These are phyloP conservation scores for Sporothrix pallida DNA, from an alignment of 2,329 filamentous ascomycete genomes.

Conservation along the genomic window DNA sequence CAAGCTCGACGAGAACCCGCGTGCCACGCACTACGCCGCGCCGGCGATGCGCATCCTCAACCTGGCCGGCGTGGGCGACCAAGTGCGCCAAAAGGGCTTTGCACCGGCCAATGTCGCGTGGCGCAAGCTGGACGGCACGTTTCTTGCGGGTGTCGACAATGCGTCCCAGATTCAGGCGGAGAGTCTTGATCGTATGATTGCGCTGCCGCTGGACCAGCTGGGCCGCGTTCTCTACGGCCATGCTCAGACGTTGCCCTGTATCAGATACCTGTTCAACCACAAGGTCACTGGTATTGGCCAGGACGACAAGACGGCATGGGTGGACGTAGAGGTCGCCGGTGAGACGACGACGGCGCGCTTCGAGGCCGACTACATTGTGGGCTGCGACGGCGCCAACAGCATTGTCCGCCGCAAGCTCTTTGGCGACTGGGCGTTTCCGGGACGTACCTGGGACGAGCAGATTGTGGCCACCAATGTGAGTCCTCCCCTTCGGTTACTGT, in stretches of 20 bases:
- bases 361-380: not conserved
- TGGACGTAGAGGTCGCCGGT: not conserved
- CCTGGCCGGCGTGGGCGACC: not conserved
- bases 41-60: not conserved
- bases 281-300: not conserved
- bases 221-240: not conserved
- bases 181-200: not conserved
- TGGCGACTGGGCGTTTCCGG: not conserved
- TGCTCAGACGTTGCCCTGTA: not conserved
- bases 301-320: not conserved
- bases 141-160: not conserved
- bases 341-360: not conserved
- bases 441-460: constrained; percentile 14
- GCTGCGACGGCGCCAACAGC: constrained; percentile 23
- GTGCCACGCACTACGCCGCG: not conserved
- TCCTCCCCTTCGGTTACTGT: not conserved
- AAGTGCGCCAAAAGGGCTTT: not conserved
- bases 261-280: not conserved
- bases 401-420: not conserved
- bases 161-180: not conserved
- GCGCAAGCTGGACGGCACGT: constrained; percentile 2
- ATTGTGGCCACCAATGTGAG: constrained; percentile 17
- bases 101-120: not conserved
- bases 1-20: not conserved
- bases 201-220: not conserved